Base-by-base conservation (phyloP, 2,329 filamentous ascomycete species). In the Aspergillus luchuensis region DNA sequence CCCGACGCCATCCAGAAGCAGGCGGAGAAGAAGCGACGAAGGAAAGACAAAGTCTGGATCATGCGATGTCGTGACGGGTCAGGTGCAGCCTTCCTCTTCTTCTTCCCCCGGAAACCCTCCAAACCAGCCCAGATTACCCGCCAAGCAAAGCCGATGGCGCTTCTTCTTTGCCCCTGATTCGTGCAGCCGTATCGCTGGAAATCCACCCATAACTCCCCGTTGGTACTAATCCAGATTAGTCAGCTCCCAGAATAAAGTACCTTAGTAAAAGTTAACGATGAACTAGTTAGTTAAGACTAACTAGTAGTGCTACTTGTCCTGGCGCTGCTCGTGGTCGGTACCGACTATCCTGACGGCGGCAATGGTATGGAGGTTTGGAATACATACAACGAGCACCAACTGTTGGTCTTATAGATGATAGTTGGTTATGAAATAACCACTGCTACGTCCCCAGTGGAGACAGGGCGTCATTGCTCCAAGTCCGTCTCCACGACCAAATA, bases 21-120 rank as follows among this genome's bases (percentile, higher is more conserved):
- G 21, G 23, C 30, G 56, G 13, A 23, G 38, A 36, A n/a, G 25
- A 33, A 30, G 15, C n/a, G 21, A 21, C 45, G 13, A 43, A 28
- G 33, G 41, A 28, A 30, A 36, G 43, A 36, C 33, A 36, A 33
- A 57, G 45, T 56, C 51, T 54, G 28, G 45, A 62, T 63, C 62
- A 62, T 63, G 59, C 59, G 60, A 61, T 61, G 56, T 55, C 56
- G 59, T 58, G 56, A 61, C 50, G 38, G 54, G 61, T 63, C 61
- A 63, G 55, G 58, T 63, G 61, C 51, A 38, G 53, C 21, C 30
- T 8, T 8, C 23, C 33, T 36, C 33, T 36, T 13, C 11, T 13
- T 36, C 33, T 36, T 36, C 33, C 41, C 41, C 41, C 41, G 41
- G 41, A 21, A 13, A 19, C 41, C 19, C 21, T 45, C 41, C 41